These are phyloP conservation scores for Megacollybia marginata DNA, from an alignment of 768 basidiomycete genomes.

Conservation along the genomic window DNA sequence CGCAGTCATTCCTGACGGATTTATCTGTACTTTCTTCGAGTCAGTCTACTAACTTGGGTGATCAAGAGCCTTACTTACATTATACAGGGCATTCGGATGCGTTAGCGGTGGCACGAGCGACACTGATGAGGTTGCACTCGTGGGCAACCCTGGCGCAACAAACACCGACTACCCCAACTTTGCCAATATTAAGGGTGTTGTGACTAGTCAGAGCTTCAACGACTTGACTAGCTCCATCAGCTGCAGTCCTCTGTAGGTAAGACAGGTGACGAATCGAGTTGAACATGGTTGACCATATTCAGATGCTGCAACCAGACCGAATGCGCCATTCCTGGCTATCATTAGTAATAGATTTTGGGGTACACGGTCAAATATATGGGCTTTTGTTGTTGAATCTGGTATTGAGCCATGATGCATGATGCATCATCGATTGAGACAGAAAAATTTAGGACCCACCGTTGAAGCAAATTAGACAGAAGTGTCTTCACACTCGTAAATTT, in stretches of 20 bases:
- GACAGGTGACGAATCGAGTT: too few relatives aligned
- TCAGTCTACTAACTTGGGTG: slow-evolving; percentile 1
- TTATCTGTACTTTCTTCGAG: slow-evolving; percentile 14
- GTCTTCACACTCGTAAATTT: too few relatives aligned
- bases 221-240: slow-evolving; percentile 9
- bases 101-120: neutral
- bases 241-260: slow-evolving; percentile 3
- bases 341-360: too few relatives aligned
- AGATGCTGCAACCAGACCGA: too few relatives aligned
- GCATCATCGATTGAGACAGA: too few relatives aligned
- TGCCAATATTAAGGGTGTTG: slow-evolving; percentile 3
- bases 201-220: slow-evolving; percentile 7
- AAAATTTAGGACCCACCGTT: too few relatives aligned
- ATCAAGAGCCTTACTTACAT: neutral
- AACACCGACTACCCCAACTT: slow-evolving; percentile 3
- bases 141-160: slow-evolving; percentile 1
- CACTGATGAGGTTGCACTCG: neutral
- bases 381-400: too few relatives aligned
- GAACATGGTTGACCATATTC: too few relatives aligned
- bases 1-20: slow-evolving; percentile 6
- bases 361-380: too few relatives aligned
- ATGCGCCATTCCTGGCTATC: too few relatives aligned
- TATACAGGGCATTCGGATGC: slow-evolving; percentile 8
- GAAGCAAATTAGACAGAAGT: too few relatives aligned
- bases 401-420: too few relatives aligned